Evolutionary conservation across 2,329 filamentous ascomycete species (phyloP).

Genomic region (Hirsutella minnesotensis): DNA sequence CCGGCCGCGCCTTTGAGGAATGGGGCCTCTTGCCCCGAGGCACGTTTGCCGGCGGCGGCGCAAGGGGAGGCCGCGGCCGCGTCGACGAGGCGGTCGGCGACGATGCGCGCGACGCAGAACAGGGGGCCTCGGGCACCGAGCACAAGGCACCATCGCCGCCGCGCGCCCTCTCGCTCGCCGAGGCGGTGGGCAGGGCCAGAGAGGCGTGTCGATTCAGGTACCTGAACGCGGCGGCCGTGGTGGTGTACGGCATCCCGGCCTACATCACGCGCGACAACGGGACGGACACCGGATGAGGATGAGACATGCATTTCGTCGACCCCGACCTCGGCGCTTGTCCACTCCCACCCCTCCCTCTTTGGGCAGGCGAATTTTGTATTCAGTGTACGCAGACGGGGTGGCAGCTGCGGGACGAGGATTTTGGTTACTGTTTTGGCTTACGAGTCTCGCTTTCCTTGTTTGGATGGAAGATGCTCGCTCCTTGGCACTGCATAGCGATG

Average conservation of each 20-base stretch:
- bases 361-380: too few species aligned
- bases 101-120: too few species aligned
- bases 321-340: too few species aligned
- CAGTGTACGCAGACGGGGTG: too few species aligned
- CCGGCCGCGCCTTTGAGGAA: constrained; percentile 63
- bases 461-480: too few species aligned
- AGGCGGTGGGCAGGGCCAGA: constrained; percentile 66
- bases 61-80: constrained; percentile 4
- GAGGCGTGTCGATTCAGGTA: constrained; percentile 79
- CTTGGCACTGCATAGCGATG: too few species aligned
- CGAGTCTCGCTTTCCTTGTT: too few species aligned
- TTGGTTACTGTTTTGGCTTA: too few species aligned
- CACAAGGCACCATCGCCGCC: too few species aligned
- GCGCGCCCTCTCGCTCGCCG: constrained; percentile 49
- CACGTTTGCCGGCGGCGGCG: constrained; percentile 25
- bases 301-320: neutral
- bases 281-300: constrained; percentile 14
- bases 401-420: too few species aligned
- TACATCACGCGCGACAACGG: constrained; percentile 40
- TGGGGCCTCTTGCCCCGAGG: constrained; percentile 64
- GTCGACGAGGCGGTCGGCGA: neutral
- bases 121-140: too few species aligned
- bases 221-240: constrained; percentile 85
- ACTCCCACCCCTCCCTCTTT: too few species aligned
- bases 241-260: constrained; percentile 90